Base-by-base conservation (phyloP, 148 eudicot genomes). In the Salicornia ramosissima region DNA sequence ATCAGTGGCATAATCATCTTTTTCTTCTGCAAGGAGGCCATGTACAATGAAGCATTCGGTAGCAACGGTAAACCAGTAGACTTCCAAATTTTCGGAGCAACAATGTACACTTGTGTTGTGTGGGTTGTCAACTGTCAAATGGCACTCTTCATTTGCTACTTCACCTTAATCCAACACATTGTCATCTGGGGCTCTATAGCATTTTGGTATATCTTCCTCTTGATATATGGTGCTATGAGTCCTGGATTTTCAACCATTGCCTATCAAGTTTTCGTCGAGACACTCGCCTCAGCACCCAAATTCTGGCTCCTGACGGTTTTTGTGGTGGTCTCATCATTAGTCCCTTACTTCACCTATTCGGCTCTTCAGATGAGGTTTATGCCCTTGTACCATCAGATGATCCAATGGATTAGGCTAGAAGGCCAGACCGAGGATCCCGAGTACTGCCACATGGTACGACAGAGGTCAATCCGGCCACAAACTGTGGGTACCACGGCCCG, bases 41-140 rank as follows among this genome's bases (percentile, higher is more conserved):
- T 94, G 50, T 74, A 81, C 22, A 80, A 78, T 8, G 84, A 87
- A 19, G 86, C 90, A 13, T 88, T 84, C 84, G 80, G 81, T 62
- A 26, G 46, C 5, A 61, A 73, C 7, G 98, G 98, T 9, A 85
- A 83, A 75, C 69, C 82, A 2, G 85, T 84, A 0, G 97, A 84
- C 15, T 68, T 71, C 40, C 83, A 81, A 65, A 83, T 88, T 31
- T 78, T 94, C 1, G 98, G 97, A 10, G 83, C 92, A 33, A 88
- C 96, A 15, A 83, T 94, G 86, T 94, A 88, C 77, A 87, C 97
- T 2, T 88, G 98, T 71, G 83, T 88, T 12, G 88, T 94, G 9
- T 90, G 92, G 89, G 86, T 90, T 7, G 98, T 83, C 31, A 94
- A 94, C 80, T 76, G 85, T 70, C 98, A 94, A 61, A 94, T 94